phyloP scores from a whole-genome alignment of 768 basidiomycete genomes.

The Mycena indigotica region DNA sequence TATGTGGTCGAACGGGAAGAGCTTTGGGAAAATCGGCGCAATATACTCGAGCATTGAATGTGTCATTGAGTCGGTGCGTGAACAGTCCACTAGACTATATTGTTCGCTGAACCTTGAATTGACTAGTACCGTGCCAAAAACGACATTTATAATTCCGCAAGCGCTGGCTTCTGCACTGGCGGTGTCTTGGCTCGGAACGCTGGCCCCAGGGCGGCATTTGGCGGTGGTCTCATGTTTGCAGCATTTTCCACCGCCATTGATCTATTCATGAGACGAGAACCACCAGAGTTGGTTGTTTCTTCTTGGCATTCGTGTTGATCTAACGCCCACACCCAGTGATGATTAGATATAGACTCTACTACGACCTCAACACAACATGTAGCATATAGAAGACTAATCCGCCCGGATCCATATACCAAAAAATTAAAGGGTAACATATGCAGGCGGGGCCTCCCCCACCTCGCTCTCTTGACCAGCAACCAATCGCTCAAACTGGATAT shows the following conservation, averaged over 20 bases:
- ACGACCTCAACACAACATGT: slow-evolving; percentile 12
- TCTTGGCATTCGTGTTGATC: slow-evolving; percentile 9
- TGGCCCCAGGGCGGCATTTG: slow-evolving; percentile 83
- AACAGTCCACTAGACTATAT: too few species aligned
- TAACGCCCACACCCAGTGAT: too few species aligned
- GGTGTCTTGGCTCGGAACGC: slow-evolving; percentile 86
- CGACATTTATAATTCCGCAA: slow-evolving; percentile 89
- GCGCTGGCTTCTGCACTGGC: slow-evolving; percentile 86
- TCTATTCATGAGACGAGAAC: slow-evolving; percentile 75
- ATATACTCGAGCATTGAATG: slow-evolving; percentile 96
- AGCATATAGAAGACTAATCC: slow-evolving; percentile 3
- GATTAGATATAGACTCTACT: slow-evolving; percentile 32
- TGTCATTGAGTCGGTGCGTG: slow-evolving; percentile 87
- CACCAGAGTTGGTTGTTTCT: slow-evolving; percentile 65
- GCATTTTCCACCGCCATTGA: slow-evolving; percentile 94
- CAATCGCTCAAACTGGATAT: slow-evolving; percentile 71
- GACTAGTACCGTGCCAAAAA: slow-evolving; percentile 92
- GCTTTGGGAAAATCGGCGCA: slow-evolving; percentile 93
- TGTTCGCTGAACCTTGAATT: too few species aligned
- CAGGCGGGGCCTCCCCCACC: slow-evolving; percentile 81
- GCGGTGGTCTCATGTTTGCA: slow-evolving; percentile 89
- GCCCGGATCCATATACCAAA: not conserved
- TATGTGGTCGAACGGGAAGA: slow-evolving; percentile 89
- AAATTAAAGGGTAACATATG: slow-evolving; percentile 47
- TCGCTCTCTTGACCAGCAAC: slow-evolving; percentile 82